phyloP scores from a whole-genome alignment of 257 asterid genomes.

The Solanum neorickii region DNA sequence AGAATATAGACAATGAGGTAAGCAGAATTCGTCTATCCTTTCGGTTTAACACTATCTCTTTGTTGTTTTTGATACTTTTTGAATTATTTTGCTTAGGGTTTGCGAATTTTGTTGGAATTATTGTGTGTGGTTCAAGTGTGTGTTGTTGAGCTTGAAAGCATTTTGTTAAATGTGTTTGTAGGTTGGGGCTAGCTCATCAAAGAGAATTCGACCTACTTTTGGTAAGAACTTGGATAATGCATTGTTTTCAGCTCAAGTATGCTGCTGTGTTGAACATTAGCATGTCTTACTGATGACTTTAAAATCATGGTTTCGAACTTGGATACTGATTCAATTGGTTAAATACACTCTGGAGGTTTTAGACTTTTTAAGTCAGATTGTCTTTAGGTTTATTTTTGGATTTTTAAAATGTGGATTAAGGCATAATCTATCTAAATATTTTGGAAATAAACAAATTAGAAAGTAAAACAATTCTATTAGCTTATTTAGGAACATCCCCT shows the following conservation, averaged over 20 bases:
- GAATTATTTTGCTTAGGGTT: not conserved
- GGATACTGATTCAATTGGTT: not conserved
- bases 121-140: not conserved
- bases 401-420: not conserved
- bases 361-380: not conserved
- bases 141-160: not conserved
- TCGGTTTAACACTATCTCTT: not conserved
- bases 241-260: not conserved
- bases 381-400: not conserved
- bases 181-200: slow-evolving; percentile 64
- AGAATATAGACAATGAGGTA: slow-evolving; percentile 42
- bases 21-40: not conserved
- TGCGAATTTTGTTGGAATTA: not conserved
- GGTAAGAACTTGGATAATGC: slow-evolving; percentile 23
- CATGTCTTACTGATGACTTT: not conserved
- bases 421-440: not conserved
- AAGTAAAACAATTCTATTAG: not conserved
- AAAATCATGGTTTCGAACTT: not conserved
- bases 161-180: not conserved
- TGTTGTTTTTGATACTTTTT: not conserved
- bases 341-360: not conserved
- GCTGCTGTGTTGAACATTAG: not conserved
- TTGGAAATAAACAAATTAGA: not conserved
- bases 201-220: slow-evolving; percentile 48
- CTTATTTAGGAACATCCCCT: not conserved